Base-by-base conservation (phyloP, 2,329 filamentous ascomycete genomes). In the Paecilomyces sp. region DNA sequence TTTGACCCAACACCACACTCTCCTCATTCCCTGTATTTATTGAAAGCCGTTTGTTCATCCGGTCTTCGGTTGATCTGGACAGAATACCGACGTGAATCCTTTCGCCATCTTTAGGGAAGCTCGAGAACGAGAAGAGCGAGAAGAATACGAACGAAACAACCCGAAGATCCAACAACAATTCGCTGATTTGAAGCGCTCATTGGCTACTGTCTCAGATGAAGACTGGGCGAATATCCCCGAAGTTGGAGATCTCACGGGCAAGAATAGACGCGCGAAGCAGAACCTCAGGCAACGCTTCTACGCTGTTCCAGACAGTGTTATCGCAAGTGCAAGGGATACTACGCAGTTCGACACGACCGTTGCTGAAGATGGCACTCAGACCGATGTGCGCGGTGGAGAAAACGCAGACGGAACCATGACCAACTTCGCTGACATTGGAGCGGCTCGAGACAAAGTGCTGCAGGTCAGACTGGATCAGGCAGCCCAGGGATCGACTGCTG, bases 111-210 rank as follows among this genome's bases (percentile, higher is more conserved):
- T 76, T 83, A 96, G 94, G 85, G 94, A 99, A 89, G 89, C 88
- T 72, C 91, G 94, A 75, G 94, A 99, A 77, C 82, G 89, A 74
- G 85, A 90, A 79, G 93, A 99, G 81, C 86, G 84, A 74, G 91
- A 96, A 72, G 92, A 97, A 70, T 96, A 96, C 83, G 93, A 99
- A 79, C 87, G 89, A 67, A 93, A 96, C 74, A 97, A 99, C 73
- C 94, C 94, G 13, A 99, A 97, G 77, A 97, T 99, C 57, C 91
- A 96, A 72, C 91, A 97, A 67, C 94, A 99, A 75, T 99, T 99
- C 74, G 92, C 92, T 72, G 94, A 97, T 68, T 79, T 97, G 57
- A 99, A 99, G 77, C 86, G 95, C 70, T 91, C 91, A 4, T 83
- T 99, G 41, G 88, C 90, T 50, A 89, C 88, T 5, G 89, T 99